Percentiles rank a stretch among this genome's conserved stretches.
phyloP scores from a whole-genome alignment of 148 eudicot species.

The Chenopodium suecicum region DNA sequence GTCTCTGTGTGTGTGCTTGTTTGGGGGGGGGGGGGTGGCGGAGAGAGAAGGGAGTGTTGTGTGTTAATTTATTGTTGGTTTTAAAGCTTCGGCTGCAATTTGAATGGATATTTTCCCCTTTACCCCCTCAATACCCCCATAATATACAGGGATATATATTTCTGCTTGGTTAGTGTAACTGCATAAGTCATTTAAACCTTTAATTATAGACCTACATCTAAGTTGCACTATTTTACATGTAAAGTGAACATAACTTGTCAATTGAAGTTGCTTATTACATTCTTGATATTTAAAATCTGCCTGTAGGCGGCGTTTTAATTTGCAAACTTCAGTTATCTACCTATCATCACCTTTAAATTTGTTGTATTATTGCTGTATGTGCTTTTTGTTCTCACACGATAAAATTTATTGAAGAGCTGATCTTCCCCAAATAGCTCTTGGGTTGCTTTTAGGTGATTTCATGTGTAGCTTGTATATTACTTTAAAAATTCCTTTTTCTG shows the following conservation, averaged over 20 bases:
- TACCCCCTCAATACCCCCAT: background rate
- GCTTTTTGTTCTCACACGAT: background rate
- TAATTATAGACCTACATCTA: background rate
- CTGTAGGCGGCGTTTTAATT: background rate
- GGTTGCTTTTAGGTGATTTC: slow-evolving; percentile 1
- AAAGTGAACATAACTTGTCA: too few species aligned
- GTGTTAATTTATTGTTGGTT: too few species aligned
- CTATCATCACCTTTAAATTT: background rate
- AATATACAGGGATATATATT: background rate
- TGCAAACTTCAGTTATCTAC: background rate
- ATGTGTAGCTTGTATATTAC: background rate
- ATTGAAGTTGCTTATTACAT: too few species aligned
- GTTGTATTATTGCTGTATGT: background rate
- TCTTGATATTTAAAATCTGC: background rate
- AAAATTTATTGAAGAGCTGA: background rate
- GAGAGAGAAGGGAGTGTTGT: too few species aligned
- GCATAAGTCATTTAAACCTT: background rate
- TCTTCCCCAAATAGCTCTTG: background rate
- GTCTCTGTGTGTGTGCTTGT: too few species aligned
- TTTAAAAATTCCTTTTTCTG: background rate
- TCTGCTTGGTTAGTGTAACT: background rate
- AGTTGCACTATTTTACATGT: background rate
- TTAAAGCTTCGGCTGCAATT: too few species aligned
- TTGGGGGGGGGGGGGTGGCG: too few species aligned
- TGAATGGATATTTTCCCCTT: background rate